Evolutionary conservation across 345 rosid species (phyloP), one percentile per base, ranked within the genome.

Genomic region (Lepidium didymum): DNA sequence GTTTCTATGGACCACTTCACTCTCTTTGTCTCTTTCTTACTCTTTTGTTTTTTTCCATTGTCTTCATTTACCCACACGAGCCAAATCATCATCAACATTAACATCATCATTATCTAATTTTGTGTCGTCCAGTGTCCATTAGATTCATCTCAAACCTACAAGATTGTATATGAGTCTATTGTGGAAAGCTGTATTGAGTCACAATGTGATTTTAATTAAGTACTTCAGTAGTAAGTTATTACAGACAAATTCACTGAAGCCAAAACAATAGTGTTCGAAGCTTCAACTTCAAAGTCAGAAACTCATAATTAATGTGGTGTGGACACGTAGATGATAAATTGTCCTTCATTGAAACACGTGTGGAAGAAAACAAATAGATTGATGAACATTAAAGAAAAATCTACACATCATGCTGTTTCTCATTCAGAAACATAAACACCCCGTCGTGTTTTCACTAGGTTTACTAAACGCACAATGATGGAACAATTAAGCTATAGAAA

Each of bases 1-100:
- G 16, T n/a, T 61, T 61, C 3, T 44, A 31, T 68, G 78, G 78
- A 74, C 78, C 78, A 74, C 74, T 67, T 44, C 38, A 66, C 62
- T 66, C 51, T 53, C 56, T 59, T 18, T 73, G 13, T 65, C 55
- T 40, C 60, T 66, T 60, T 73, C n/a, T 25, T 49, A 33, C 54
- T 27, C 27, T 58, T 59, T 53, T 54, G 57, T n/a, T 54, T 58
- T 54, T 62, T 41, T 61, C 35, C 62, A 25, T 69, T 54, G 78
- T 69, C 69, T 62, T 66, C 34, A 40, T 56, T 73, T 65, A 58
- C 66, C 66, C 67, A 57, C 55, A 73, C 71, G 47, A 37, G 27
- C 62, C 72, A 62, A 60, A 52, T 52, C 9, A 62, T 59, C 52
- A 49, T 51, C 54, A 54, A 23, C 43, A 11, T 13, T 18, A 70